Conservation (phyloP, 2,329 filamentous ascomycete genomes). For the Diaporthe vaccinii region DNA sequence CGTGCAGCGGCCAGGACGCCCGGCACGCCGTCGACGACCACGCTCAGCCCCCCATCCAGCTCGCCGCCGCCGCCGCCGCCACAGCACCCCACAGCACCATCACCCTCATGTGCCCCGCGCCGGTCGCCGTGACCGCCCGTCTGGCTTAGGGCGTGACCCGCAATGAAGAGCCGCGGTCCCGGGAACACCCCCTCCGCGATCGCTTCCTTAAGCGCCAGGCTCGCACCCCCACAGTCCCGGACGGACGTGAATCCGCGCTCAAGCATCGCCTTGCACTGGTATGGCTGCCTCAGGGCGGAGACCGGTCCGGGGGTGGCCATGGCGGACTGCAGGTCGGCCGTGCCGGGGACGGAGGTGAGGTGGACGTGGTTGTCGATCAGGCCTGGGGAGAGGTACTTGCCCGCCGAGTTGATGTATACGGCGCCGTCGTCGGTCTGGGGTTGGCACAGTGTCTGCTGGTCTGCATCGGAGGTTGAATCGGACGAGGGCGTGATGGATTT, state of each 20-base stretch:
- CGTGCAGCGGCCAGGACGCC: constrained; percentile 66
- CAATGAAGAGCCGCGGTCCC: constrained; percentile 69
- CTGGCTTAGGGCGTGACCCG: constrained; percentile 67
- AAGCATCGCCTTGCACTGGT: constrained; percentile 63
- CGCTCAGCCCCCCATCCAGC: constrained; percentile 49
- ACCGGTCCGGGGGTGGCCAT: constrained; percentile 52
- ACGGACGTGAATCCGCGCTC: constrained; percentile 70
- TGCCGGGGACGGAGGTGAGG: constrained; percentile 59
- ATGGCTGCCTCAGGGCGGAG: constrained; percentile 61
- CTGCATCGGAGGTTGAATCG: rapidly evolving
- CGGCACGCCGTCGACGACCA: constrained; percentile 66
- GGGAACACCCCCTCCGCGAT: constrained; percentile 67
- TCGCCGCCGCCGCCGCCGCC: constrained; percentile 52
- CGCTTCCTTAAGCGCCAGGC: constrained; percentile 67
- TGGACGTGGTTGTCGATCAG: constrained; percentile 67
- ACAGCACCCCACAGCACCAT: constrained; percentile 55
- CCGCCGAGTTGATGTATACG: constrained; percentile 55
- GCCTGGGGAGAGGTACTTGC: constrained; percentile 62
- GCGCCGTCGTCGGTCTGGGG: not conserved
- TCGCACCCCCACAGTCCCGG: constrained; percentile 70
- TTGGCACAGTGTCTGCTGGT: not conserved
- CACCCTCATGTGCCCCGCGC: constrained; percentile 56
- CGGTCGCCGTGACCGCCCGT: constrained; percentile 71
- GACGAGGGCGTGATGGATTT: constrained; percentile 41
- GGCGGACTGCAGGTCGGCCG: constrained; percentile 52